Base-by-base conservation (phyloP, 768 basidiomycete genomes). In the Lactarius sp. region DNA sequence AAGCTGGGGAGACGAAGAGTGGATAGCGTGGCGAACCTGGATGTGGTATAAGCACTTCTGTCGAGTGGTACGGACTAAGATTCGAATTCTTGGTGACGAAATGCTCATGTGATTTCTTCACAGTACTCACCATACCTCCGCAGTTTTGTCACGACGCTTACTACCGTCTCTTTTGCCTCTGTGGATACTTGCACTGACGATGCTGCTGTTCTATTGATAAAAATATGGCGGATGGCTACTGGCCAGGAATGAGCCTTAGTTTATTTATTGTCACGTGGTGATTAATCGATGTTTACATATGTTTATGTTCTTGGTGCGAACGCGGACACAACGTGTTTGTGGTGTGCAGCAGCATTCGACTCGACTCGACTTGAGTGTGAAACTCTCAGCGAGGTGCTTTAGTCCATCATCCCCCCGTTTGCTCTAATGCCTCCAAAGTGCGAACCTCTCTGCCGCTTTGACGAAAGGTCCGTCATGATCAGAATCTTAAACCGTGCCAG, bases 11-110 rank as follows among this genome's bases (percentile, higher is more conserved):
- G 80, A 83, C 42, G 83, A 85, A 33, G 86, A 89, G 59, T 95
- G 93, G 93, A 81, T 82, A 70, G 79, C 82, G 1, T 94, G 91
- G 92, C 86, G 90, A 75, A 90, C 87, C 0, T 93, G 90, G 88
- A 86, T 89, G 2, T 95, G 93, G 93, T 94, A 90, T 69, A 79
- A 89, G 64, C 91, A 96, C 69, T 94, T 93, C 77, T 90, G 89
- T 73, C 80, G 92, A 70, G 80, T 76, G 73, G 93, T 94, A 59
- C 66, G 90, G 77, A 46, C 27, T 27, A 27, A 22, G 13, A 44
- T 59, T 37, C 37, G 10, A 22, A 49, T 41, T 7, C 16, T 33
- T 6, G 7, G 37, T 65, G 67, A 4, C 67, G 6, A 34, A 39
- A 52, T 58, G 41, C 31, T 60, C 4, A 49, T 51, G 31, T 18